Conservation (phyloP, 225 moss, liverwort and hornwort genomes). For the Climacium dendroides region DNA sequence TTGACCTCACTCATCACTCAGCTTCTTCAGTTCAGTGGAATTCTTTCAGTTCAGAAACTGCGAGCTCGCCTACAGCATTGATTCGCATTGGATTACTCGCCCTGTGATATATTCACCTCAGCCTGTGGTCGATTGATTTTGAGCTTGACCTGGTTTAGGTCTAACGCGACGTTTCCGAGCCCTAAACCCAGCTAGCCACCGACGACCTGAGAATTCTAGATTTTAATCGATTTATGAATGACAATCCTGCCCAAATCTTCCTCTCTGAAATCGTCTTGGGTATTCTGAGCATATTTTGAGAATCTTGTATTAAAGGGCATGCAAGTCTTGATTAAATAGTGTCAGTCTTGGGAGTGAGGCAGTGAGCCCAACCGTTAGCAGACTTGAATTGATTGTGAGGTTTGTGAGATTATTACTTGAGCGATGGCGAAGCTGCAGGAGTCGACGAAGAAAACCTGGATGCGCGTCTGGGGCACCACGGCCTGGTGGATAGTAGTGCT, state of each 20-base stretch:
- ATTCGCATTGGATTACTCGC: no score
- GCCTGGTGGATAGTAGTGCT: slow-evolving; percentile 30
- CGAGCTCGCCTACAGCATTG: neutral
- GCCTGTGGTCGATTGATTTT: no score
- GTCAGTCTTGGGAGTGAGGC: neutral
- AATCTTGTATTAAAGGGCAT: neutral
- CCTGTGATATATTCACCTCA: no score
- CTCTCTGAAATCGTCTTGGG: neutral
- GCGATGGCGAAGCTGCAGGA: neutral
- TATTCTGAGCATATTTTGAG: neutral
- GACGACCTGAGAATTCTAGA: no score
- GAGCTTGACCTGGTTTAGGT: no score
- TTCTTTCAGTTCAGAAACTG: neutral
- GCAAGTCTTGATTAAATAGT: neutral
- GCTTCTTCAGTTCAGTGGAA: neutral
- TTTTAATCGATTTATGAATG: neutral
- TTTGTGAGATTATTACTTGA: neutral
- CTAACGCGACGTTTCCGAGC: no score
- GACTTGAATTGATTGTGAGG: neutral
- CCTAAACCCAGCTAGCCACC: no score
- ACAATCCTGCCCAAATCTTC: neutral
- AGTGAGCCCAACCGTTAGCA: neutral
- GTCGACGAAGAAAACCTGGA: neutral
- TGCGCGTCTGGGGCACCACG: slow-evolving; percentile 3
- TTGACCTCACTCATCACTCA: neutral